phyloP scores from a whole-genome alignment of 306 rosid genomes.

The Malus asiatica region DNA sequence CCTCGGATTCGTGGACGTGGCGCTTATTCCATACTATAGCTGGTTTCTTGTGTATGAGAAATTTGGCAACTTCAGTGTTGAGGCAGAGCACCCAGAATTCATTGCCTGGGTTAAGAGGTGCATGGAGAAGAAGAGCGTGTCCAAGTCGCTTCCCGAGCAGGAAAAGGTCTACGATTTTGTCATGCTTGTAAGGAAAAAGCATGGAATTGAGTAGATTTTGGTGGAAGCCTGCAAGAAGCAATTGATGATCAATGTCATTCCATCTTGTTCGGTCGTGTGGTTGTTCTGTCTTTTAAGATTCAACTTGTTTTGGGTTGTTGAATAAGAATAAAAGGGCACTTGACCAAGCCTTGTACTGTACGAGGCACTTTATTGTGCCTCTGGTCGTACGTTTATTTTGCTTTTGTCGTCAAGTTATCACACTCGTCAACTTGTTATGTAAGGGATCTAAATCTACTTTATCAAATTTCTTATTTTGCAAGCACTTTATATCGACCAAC shows the following conservation, averaged over 20 bases:
- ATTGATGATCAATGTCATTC: neutral
- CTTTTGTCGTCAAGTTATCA: neutral
- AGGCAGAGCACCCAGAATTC: conserved; percentile 5
- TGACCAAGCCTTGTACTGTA: neutral
- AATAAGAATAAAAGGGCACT: neutral
- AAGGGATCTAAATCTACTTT: neutral
- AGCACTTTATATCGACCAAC: neutral
- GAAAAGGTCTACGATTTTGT: conserved; percentile 9
- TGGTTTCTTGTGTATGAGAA: conserved; percentile 4
- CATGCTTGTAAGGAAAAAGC: conserved; percentile 1
- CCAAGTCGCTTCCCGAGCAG: conserved; percentile 28
- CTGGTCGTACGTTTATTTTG: neutral
- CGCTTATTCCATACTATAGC: conserved; percentile 9
- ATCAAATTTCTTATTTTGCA: neutral
- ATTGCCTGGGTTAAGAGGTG: conserved; percentile 14
- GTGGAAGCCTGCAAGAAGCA: neutral
- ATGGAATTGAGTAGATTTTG: conserved; percentile 6
- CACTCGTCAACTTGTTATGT: neutral
- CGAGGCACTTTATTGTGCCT: neutral
- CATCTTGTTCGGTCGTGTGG: no score
- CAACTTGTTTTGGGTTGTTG: neutral
- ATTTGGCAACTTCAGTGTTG: conserved; percentile 1
- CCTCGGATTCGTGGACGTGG: conserved; percentile 20
- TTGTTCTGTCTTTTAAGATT: neutral
- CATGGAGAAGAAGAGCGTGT: conserved; percentile 3